Percentiles rank a stretch among this genome's conserved stretches.
Conservation (phyloP, 768 basidiomycete species). For the Boletus pseudopeckii region DNA sequence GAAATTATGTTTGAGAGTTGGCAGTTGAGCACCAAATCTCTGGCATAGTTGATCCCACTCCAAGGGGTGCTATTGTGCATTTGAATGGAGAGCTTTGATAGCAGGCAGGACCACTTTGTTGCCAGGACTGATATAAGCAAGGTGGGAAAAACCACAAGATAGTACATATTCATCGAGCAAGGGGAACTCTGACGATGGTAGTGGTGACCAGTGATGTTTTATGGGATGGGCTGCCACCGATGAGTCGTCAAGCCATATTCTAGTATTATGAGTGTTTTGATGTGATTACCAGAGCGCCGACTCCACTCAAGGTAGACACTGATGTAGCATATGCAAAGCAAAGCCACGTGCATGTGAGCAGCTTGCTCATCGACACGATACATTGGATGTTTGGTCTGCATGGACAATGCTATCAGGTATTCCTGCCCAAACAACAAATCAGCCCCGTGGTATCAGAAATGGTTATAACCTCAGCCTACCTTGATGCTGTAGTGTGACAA, state of each 20-base stretch:
- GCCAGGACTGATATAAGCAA: background rate
- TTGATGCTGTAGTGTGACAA: background rate
- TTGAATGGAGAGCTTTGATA: background rate
- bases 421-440: background rate
- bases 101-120: background rate
- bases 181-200: background rate
- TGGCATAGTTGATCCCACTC: background rate
- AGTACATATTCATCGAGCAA: background rate
- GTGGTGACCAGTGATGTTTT: too few relatives aligned
- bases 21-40: too few relatives aligned
- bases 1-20: background rate
- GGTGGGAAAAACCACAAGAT: background rate
- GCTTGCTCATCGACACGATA: background rate
- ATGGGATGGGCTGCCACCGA: too few relatives aligned
- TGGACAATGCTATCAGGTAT: background rate
- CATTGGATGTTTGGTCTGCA: background rate
- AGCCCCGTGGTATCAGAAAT: background rate
- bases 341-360: conserved; percentile 1
- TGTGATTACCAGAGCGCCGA: background rate
- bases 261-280: too few relatives aligned
- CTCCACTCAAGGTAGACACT: background rate
- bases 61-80: background rate
- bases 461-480: background rate
- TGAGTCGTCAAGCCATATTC: too few relatives aligned
- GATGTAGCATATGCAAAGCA: conserved; percentile 5